Percentiles rank a stretch among this genome's conserved stretches.
phyloP scores from a whole-genome alignment of 2,329 filamentous ascomycete species.

The Furcasterigmium sp. region DNA sequence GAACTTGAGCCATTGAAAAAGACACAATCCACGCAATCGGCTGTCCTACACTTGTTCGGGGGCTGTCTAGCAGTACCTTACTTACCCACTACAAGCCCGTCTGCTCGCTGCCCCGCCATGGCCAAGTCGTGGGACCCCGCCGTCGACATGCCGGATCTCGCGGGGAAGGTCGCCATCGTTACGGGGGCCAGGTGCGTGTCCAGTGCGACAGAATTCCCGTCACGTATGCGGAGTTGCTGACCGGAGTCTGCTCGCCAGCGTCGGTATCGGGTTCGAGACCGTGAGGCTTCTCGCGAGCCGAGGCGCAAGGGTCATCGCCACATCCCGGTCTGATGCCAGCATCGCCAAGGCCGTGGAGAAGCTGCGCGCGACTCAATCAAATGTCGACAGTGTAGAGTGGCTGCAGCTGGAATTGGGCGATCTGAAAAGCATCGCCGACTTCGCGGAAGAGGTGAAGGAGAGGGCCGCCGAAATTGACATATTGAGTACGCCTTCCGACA shows the following conservation, averaged over 20 bases:
- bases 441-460: conserved; percentile 8
- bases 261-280: conserved; percentile 16
- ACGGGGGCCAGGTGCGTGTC: conserved; percentile 18
- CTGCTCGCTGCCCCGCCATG: too few species aligned
- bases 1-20: too few species aligned
- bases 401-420: conserved; percentile 16
- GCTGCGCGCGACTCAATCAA: neutral
- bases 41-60: too few species aligned
- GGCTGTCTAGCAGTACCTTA: too few species aligned
- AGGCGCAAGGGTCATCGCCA: conserved; percentile 18
- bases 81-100: too few species aligned
- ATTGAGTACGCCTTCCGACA: conserved; percentile 10
- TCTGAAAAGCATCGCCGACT: conserved; percentile 11
- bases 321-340: conserved; percentile 14
- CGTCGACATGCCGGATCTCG: conserved; percentile 10
- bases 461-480: conserved; percentile 17
- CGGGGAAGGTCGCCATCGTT: conserved; percentile 16
- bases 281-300: conserved; percentile 15
- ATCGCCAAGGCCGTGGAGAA: conserved; percentile 5
- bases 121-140: conserved; percentile 5
- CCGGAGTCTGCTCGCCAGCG: conserved; percentile 5
- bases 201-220: neutral
- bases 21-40: too few species aligned
- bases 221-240: neutral
- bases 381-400: conserved; percentile 10